A percentile compares a stretch with the other conserved stretches of the same genome.
Evolutionary conservation across 2,329 filamentous ascomycete genomes (phyloP).

Genomic region (Phaeosphaeria sp.): DNA sequence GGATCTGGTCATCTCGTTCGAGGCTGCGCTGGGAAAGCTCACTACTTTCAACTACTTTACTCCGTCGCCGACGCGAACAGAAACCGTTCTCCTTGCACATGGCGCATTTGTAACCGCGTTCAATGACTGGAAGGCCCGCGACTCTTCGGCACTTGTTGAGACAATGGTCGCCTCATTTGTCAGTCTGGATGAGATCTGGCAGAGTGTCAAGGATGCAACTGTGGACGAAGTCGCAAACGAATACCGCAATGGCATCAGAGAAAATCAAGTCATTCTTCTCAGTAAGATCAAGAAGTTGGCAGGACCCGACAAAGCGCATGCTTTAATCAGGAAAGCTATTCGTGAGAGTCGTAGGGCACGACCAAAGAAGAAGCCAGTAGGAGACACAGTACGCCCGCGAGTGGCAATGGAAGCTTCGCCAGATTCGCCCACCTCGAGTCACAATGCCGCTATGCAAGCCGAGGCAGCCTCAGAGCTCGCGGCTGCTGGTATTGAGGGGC

Average conservation of each 20-base stretch:
- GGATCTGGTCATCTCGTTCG: constrained; percentile 79
- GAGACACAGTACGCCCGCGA: constrained; percentile 72
- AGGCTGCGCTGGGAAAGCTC: constrained; percentile 72
- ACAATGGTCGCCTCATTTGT: constrained; percentile 89
- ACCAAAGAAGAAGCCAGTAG: constrained; percentile 69
- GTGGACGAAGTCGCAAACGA: constrained; percentile 75
- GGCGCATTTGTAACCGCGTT: constrained; percentile 79
- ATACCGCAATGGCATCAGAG: constrained; percentile 80
- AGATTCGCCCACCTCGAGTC: constrained; percentile 33
- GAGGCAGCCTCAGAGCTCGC: constrained; percentile 42
- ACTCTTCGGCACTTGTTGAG: constrained; percentile 78
- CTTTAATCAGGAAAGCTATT: constrained; percentile 77
- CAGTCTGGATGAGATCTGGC: constrained; percentile 82
- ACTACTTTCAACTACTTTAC: constrained; percentile 71
- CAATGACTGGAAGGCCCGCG: constrained; percentile 82
- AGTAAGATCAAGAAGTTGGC: constrained; percentile 81
- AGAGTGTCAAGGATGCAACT: constrained; percentile 80
- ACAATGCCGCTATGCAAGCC: constrained; percentile 46
- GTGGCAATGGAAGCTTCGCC: constrained; percentile 58
- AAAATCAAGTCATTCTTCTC: constrained; percentile 80
- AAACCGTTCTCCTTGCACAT: constrained; percentile 72
- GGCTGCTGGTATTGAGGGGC: constrained; percentile 23
- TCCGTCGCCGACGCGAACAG: constrained; percentile 67
- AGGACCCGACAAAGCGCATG: constrained; percentile 73
- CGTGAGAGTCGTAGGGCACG: constrained; percentile 71